These are phyloP conservation scores for Clitopilus hobsonii DNA, from an alignment of 768 basidiomycete species.

Conservation along the genomic window DNA sequence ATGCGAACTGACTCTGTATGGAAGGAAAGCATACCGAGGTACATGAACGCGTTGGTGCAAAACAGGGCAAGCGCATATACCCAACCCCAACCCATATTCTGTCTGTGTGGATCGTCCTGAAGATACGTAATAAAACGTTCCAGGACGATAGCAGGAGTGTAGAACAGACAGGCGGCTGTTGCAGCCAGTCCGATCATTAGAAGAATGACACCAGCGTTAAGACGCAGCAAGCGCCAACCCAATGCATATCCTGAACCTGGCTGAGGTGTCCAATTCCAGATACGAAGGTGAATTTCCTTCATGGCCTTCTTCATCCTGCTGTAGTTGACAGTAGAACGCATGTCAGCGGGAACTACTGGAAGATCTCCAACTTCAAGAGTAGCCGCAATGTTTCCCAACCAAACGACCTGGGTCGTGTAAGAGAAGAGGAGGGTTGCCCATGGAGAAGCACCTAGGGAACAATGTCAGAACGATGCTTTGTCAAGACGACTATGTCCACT, in stretches of 20 bases:
- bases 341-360: slow-evolving; percentile 70
- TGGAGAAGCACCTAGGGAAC: slow-evolving; percentile 43
- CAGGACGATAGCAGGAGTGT: slow-evolving; percentile 58
- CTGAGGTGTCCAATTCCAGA: slow-evolving; percentile 55
- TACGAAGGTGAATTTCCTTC: slow-evolving; percentile 41
- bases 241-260: slow-evolving; percentile 64
- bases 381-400: slow-evolving; percentile 70
- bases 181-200: slow-evolving; percentile 48
- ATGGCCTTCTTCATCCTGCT: slow-evolving; percentile 57
- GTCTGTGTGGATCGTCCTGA: slow-evolving; percentile 54
- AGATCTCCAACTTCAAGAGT: slow-evolving; percentile 85
- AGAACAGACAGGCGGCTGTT: slow-evolving; percentile 59
- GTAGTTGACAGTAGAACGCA: slow-evolving; percentile 67
- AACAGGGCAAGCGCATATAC: slow-evolving; percentile 43
- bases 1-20: background rate
- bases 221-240: slow-evolving; percentile 52
- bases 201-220: slow-evolving; percentile 42
- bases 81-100: slow-evolving; percentile 69
- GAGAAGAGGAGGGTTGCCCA: slow-evolving; percentile 73
- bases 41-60: slow-evolving; percentile 24
- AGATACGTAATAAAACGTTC: slow-evolving; percentile 57
- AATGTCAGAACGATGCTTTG: background rate
- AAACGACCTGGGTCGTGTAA: slow-evolving; percentile 84
- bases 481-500: too few relatives aligned
- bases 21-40: slow-evolving; percentile 23